Evolutionary conservation across 208 protist species (phyloP).

Genomic region (Strigomonas culicis): DNA sequence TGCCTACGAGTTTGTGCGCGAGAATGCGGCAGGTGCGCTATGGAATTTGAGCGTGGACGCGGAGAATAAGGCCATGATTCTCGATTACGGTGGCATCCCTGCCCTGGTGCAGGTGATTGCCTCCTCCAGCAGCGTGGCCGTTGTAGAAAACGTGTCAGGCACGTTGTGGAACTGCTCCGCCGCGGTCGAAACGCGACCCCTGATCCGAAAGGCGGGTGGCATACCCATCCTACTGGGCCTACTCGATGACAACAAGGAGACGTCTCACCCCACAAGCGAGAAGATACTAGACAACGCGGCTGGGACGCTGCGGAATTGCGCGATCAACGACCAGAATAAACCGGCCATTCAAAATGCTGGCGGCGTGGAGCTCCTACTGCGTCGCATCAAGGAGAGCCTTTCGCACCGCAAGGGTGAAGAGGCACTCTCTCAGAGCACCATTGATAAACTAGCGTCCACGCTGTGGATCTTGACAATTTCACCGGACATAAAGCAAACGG

Average conservation of each 20-base stretch:
- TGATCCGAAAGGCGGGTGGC: slow-evolving; percentile 80
- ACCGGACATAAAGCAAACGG: slow-evolving; percentile 86
- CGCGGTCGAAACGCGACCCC: slow-evolving; percentile 68
- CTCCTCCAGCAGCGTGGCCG: slow-evolving; percentile 54
- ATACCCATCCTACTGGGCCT: slow-evolving; percentile 77
- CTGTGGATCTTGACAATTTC: slow-evolving; percentile 91
- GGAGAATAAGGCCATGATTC: slow-evolving; percentile 89
- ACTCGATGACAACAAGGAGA: slow-evolving; percentile 45
- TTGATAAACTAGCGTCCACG: slow-evolving; percentile 89
- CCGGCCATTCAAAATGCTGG: slow-evolving; percentile 77
- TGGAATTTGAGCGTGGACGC: slow-evolving; percentile 93
- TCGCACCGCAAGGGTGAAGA: slow-evolving; percentile 60
- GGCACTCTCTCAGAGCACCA: slow-evolving; percentile 34
- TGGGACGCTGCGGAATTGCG: slow-evolving; percentile 90
- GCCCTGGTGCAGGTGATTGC: slow-evolving; percentile 70
- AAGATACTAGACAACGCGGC: slow-evolving; percentile 90
- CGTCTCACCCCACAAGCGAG: slow-evolving; percentile 30
- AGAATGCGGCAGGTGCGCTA: slow-evolving; percentile 90
- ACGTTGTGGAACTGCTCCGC: slow-evolving; percentile 94
- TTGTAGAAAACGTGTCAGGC: slow-evolving; percentile 89
- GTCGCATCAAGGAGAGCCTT: slow-evolving; percentile 43
- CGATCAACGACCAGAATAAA: slow-evolving; percentile 93
- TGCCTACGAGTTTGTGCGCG: slow-evolving; percentile 78
- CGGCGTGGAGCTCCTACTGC: slow-evolving; percentile 77
- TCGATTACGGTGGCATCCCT: slow-evolving; percentile 86